Evolutionary conservation across 495 filamentous ascomycete species (phyloP).

Genomic region (Oidiodendron maius): DNA sequence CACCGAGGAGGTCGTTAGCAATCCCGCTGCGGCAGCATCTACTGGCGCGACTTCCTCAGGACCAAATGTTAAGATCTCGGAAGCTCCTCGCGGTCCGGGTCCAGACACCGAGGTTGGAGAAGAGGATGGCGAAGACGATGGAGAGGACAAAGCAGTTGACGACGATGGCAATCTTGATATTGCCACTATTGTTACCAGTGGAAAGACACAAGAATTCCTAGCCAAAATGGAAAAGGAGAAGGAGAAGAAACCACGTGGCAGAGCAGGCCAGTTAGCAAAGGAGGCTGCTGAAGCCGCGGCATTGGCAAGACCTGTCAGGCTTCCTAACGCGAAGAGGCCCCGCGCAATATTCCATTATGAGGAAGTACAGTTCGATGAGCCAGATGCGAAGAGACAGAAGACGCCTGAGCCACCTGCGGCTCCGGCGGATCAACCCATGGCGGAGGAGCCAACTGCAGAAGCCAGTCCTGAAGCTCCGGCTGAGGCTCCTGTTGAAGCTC

Average conservation of each 20-base stretch:
- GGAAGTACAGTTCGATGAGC: slow-evolving; percentile 43
- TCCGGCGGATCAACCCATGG: slow-evolving; percentile 1
- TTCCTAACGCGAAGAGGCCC: slow-evolving; percentile 79
- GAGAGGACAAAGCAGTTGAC: slow-evolving; percentile 43
- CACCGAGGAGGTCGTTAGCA: slow-evolving; percentile 45
- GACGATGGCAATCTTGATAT: slow-evolving; percentile 89
- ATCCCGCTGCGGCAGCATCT: slow-evolving; percentile 51
- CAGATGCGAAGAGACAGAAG: slow-evolving; percentile 34
- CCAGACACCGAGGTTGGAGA: slow-evolving; percentile 38
- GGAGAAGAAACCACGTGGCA: slow-evolving; percentile 37
- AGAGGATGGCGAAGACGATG: slow-evolving; percentile 41
- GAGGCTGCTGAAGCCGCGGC: slow-evolving; percentile 56
- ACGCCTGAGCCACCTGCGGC: slow-evolving; percentile 26
- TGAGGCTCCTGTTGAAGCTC: background rate
- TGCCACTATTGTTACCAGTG: slow-evolving; percentile 84
- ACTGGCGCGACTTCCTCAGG: slow-evolving; percentile 38
- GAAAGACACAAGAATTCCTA: slow-evolving; percentile 86
- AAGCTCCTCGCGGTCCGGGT: slow-evolving; percentile 36
- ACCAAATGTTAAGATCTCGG: slow-evolving; percentile 23
- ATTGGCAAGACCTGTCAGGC: slow-evolving; percentile 46
- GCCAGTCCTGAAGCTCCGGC: slow-evolving; percentile 7
- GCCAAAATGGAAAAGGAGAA: slow-evolving; percentile 91
- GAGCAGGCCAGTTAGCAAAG: slow-evolving; percentile 36
- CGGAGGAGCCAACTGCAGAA: slow-evolving; percentile 5
- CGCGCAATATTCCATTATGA: slow-evolving; percentile 78